Conservation (phyloP, 495 filamentous ascomycete genomes). For the Bathelium albidoporum region DNA sequence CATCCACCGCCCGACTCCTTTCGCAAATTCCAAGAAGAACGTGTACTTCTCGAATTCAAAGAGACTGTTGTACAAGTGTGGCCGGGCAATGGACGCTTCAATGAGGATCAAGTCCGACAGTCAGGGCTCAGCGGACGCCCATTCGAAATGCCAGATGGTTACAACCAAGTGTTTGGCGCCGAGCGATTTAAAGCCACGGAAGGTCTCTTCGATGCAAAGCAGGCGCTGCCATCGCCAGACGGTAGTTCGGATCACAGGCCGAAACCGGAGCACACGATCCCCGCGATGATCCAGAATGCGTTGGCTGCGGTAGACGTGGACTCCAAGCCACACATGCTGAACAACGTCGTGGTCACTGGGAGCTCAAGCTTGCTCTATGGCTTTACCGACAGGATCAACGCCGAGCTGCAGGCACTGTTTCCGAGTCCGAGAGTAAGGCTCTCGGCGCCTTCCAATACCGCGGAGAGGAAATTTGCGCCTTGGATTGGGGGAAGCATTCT, state of each 20-base stretch:
- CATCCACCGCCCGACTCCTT: slow-evolving; percentile 60
- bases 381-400: slow-evolving; percentile 78
- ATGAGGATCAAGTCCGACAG: slow-evolving; percentile 55
- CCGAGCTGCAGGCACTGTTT: slow-evolving; percentile 66
- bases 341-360: slow-evolving; percentile 89
- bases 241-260: slow-evolving; percentile 32
- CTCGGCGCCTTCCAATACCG: slow-evolving; percentile 69
- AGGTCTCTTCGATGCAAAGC: slow-evolving; percentile 76
- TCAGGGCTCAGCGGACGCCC: slow-evolving; percentile 54
- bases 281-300: slow-evolving; percentile 65
- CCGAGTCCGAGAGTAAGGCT: slow-evolving; percentile 76
- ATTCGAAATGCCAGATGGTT: slow-evolving; percentile 93
- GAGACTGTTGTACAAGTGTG: slow-evolving; percentile 92
- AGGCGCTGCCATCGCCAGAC: slow-evolving; percentile 35
- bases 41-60: slow-evolving; percentile 90
- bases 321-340: slow-evolving; percentile 67
- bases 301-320: slow-evolving; percentile 78
- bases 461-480: slow-evolving; percentile 77
- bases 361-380: slow-evolving; percentile 74
- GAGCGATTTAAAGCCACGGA: slow-evolving; percentile 80
- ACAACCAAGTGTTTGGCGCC: slow-evolving; percentile 82
- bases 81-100: slow-evolving; percentile 69
- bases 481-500: slow-evolving; percentile 98
- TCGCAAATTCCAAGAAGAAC: slow-evolving; percentile 77
- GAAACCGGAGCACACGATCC: slow-evolving; percentile 62